Evolutionary conservation across 345 rosid genomes (phyloP), one percentile per base, ranked within the genome.

Genomic region (Dipteronia sinensis): DNA sequence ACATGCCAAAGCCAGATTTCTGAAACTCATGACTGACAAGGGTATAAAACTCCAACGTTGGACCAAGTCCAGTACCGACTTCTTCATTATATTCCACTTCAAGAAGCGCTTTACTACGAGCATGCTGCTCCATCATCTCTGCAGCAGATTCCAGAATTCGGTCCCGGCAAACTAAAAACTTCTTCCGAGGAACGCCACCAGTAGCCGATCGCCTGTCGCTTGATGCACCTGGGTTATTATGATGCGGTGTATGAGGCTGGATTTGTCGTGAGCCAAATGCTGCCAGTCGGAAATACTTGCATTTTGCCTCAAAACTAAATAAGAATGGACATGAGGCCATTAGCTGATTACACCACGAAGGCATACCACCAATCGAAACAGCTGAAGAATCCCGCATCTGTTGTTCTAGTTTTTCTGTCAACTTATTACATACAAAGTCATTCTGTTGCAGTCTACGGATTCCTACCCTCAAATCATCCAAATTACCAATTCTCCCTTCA

Each of bases 41-140:
- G 53, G 99, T 93, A 77, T 88, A 95, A 76, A 93, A 95, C 86
- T 95, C 99, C 85, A 95, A 79, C 12, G 98, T 95, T 47, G 99
- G 99, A 83, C 99, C 99, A 79, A 95, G 98, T 78, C 99, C 99
- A 19, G 97, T 92, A 64, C 99, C 99, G 7, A 95, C 97, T 90
- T 95, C 99, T 83, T 91, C 99, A 82, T 80, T 80, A 78, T 93
- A 95, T 76, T 89, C 93, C 69, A 95, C 96, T 81, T 95, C 99
- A 76, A 95, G 76, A 23, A 91, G 90, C 51, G 83, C 90, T 75
- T 89, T 93, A 69, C 84, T 87, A 62, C 29, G 72, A 17, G 91
- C 89, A 78, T 88, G 86, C 70, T 81, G 71, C 64, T 92, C 93
- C 98, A 95, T 93, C 97, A 95, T 87, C 76, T 87, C 83, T 56